Evolutionary conservation across 768 basidiomycete genomes (phyloP).

Genomic region (Serendipita sp.): DNA sequence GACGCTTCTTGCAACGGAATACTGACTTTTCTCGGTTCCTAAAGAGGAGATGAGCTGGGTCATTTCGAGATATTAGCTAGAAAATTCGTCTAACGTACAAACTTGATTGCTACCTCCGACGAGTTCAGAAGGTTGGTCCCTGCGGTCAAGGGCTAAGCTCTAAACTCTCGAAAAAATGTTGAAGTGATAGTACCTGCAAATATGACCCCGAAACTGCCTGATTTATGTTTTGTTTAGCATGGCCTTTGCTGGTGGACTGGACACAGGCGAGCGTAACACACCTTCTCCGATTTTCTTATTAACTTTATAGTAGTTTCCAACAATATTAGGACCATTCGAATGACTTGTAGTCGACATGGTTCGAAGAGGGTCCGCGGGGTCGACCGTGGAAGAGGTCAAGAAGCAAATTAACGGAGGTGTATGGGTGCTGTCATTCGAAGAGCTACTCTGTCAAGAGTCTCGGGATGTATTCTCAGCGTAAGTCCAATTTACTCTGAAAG

Average conservation of each 20-base stretch:
- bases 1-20: neutral
- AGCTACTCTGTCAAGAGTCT: too few relatives aligned
- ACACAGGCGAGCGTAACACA: neutral
- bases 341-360: neutral
- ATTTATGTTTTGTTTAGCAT: neutral
- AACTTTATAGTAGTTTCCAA: constrained; percentile 93
- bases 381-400: too few relatives aligned
- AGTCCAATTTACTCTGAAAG: too few relatives aligned
- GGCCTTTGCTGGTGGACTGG: neutral
- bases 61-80: constrained; percentile 1
- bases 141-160: constrained; percentile 18
- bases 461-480: too few relatives aligned
- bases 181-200: constrained; percentile 45
- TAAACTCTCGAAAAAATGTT: neutral
- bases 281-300: constrained; percentile 96
- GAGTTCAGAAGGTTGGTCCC: constrained; percentile 97
- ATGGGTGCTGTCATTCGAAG: too few relatives aligned
- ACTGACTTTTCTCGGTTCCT: constrained; percentile 61
- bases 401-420: too few relatives aligned
- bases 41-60: constrained; percentile 12
- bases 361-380: neutral
- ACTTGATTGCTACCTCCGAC: constrained; percentile 99
- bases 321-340: constrained; percentile 26
- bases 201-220: constrained; percentile 93
- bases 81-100: constrained; percentile 46